Evolutionary conservation across 2,329 filamentous ascomycete genomes (phyloP).

Genomic region (Verticillium zaregamsianum): DNA sequence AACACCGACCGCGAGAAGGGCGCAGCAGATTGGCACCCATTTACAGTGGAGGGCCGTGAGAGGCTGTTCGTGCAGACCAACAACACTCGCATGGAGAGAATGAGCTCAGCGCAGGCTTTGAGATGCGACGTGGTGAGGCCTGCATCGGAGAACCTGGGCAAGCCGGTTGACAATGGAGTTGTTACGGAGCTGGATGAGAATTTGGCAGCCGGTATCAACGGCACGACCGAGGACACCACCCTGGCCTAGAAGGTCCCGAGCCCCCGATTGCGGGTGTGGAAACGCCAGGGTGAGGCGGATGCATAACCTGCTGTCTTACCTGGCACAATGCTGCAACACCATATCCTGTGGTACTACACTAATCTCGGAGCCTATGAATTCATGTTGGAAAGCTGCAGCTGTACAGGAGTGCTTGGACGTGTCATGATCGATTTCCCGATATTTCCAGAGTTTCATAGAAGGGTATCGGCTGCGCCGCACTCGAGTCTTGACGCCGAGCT

Average conservation of each 20-base stretch:
- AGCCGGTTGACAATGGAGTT: constrained; percentile 7
- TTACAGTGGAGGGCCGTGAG: constrained; percentile 22
- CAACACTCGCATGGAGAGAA: constrained; percentile 37
- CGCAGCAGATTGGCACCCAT: constrained; percentile 48
- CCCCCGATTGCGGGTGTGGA: background rate
- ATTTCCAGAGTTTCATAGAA: too few relatives aligned
- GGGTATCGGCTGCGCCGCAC: too few relatives aligned
- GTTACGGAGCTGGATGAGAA: constrained; percentile 9
- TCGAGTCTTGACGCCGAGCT: too few relatives aligned
- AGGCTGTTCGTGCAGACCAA: constrained; percentile 39
- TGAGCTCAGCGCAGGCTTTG: constrained; percentile 10
- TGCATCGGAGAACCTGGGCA: constrained; percentile 8
- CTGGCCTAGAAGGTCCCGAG: background rate
- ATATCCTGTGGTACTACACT: too few relatives aligned
- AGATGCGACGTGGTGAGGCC: constrained; percentile 9
- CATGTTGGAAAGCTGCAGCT: too few relatives aligned
- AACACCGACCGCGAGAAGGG: constrained; percentile 46
- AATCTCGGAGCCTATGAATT: too few relatives aligned
- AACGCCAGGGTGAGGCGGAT: too few relatives aligned
- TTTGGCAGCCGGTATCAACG: constrained; percentile 9
- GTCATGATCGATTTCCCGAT: too few relatives aligned
- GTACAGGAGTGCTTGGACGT: too few relatives aligned
- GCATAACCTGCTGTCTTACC: too few relatives aligned
- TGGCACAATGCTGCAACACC: too few relatives aligned
- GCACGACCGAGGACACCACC: constrained; percentile 8